Percentiles rank a stretch among this genome's conserved stretches.
phyloP scores from a whole-genome alignment of 352 stramenopile genomes.

The Phytopythium montanum region DNA sequence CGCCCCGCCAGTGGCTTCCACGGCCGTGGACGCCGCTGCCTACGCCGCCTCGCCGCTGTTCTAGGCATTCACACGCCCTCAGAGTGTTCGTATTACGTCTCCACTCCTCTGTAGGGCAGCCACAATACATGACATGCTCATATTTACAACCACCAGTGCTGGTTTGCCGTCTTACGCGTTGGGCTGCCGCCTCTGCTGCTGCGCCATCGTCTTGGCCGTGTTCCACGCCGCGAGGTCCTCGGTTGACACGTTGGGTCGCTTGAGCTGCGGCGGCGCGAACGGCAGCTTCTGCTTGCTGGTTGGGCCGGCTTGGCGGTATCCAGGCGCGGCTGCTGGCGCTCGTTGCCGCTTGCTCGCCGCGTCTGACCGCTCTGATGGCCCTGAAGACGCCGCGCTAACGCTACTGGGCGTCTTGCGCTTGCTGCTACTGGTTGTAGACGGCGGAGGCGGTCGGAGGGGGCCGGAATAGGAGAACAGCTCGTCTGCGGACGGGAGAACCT shows the following conservation, averaged over 20 bases:
- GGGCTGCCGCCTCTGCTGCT: constrained; percentile 30
- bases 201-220: constrained; percentile 51
- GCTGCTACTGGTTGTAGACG: not conserved
- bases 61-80: constrained; percentile 15
- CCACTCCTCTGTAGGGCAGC: not conserved
- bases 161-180: not conserved
- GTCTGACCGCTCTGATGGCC: not conserved
- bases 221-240: constrained; percentile 75
- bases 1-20: constrained; percentile 11
- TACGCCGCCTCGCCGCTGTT: constrained; percentile 43
- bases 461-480: constrained; percentile 43
- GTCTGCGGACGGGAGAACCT: constrained; percentile 35
- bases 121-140: not conserved
- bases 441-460: constrained; percentile 1
- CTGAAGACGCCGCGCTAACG: not conserved
- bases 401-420: constrained; percentile 7
- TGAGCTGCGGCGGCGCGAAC: constrained; percentile 61
- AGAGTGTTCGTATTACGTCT: not conserved
- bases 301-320: constrained; percentile 1
- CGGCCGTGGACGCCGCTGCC: not conserved
- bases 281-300: constrained; percentile 27
- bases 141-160: not conserved
- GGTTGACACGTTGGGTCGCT: constrained; percentile 63
- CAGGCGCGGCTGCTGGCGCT: not conserved
- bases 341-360: constrained; percentile 16